Evolutionary conservation across 2,329 filamentous ascomycete species (phyloP).

Genomic region (Pseudogymnoascus pannorum): DNA sequence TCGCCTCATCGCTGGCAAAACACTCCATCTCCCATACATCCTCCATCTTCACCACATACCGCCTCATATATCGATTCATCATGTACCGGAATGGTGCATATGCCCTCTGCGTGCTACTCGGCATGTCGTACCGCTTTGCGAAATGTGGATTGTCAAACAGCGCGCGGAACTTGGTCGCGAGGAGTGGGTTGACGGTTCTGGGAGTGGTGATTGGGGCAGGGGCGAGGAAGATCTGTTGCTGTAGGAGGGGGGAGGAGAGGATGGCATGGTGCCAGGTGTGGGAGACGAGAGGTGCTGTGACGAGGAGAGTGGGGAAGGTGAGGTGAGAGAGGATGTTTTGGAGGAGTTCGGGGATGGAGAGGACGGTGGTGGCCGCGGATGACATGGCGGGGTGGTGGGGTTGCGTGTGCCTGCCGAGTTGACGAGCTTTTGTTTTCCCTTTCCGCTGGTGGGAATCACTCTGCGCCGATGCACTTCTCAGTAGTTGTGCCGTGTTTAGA

Average conservation of each 20-base stretch:
- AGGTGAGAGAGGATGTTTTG: neutral
- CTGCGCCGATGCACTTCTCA: neutral
- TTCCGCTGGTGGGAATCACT: neutral
- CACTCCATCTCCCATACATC: constrained; percentile 3
- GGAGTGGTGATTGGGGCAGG: neutral
- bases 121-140: neutral
- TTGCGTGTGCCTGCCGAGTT: neutral
- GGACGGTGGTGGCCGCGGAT: neutral
- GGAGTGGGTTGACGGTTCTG: neutral
- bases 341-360: neutral
- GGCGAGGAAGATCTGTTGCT: neutral
- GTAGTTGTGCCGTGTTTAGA: neutral
- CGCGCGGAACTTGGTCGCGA: neutral
- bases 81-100: neutral
- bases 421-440: neutral
- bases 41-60: neutral
- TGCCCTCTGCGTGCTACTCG: neutral
- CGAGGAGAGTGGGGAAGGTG: neutral
- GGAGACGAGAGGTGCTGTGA: neutral
- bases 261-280: neutral
- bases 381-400: neutral
- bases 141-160: neutral
- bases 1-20: neutral
- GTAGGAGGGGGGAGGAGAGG: neutral
- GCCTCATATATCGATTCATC: neutral